Percentiles rank a stretch among this genome's conserved stretches.
phyloP scores from a whole-genome alignment of 176 grass and related monocot species.

The Aegilops bicornis region DNA sequence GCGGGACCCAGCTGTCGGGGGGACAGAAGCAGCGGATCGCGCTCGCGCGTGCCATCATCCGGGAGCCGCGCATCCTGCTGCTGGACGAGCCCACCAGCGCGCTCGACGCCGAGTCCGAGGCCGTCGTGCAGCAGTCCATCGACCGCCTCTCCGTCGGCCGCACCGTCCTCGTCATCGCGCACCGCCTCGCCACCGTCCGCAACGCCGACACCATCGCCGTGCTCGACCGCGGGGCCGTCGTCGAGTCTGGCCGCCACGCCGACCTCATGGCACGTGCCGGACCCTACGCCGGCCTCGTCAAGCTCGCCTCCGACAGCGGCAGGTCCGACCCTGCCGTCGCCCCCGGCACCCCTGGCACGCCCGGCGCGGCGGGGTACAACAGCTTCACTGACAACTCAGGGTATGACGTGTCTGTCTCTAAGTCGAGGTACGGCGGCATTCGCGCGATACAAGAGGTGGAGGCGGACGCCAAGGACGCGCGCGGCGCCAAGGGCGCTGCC shows the following conservation, averaged over 20 bases:
- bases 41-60: conserved; percentile 55
- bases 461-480: background rate
- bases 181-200: conserved; percentile 62
- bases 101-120: conserved; percentile 63
- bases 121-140: conserved; percentile 63
- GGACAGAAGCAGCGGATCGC: conserved; percentile 82
- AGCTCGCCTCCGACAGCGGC: conserved; percentile 28
- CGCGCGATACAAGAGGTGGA: background rate
- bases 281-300: conserved; percentile 41
- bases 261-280: conserved; percentile 44
- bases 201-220: conserved; percentile 58
- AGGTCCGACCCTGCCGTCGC: background rate
- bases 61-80: conserved; percentile 60
- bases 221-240: conserved; percentile 49
- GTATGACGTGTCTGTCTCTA: conserved; percentile 9
- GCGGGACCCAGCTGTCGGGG: conserved; percentile 59
- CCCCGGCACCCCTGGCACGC: background rate
- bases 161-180: conserved; percentile 60
- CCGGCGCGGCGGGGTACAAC: background rate
- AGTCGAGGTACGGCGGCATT: conserved; percentile 28
- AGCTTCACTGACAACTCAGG: conserved; percentile 35
- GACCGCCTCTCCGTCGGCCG: conserved; percentile 41
- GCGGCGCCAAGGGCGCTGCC: background rate
- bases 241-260: conserved; percentile 48
- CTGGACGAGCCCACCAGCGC: conserved; percentile 79